phyloP scores from a whole-genome alignment of 352 stramenopile species.

The Globisporangium parvum region DNA sequence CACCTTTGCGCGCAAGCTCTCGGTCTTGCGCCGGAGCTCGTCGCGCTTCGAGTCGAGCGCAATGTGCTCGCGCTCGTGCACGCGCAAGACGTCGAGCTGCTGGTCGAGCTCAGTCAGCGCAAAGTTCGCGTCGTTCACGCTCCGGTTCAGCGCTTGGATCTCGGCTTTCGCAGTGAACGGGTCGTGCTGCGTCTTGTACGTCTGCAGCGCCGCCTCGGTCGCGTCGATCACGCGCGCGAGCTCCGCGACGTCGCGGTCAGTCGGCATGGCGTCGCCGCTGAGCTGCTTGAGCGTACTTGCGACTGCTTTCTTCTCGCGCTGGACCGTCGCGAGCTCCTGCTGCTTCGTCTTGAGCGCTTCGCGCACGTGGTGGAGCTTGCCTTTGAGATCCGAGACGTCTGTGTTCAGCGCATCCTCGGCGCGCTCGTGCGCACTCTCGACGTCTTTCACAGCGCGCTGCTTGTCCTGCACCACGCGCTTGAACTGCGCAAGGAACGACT shows the following conservation, averaged over 20 bases:
- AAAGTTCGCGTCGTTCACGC: conserved; percentile 36
- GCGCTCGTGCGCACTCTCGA: conserved; percentile 33
- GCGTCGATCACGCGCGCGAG: conserved; percentile 39
- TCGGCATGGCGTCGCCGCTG: conserved; percentile 27
- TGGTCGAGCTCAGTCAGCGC: conserved; percentile 38
- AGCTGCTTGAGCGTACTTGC: conserved; percentile 35
- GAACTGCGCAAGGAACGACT: conserved; percentile 46
- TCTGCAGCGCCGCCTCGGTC: conserved; percentile 33
- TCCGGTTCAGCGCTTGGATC: conserved; percentile 35
- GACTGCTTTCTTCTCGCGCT: conserved; percentile 35
- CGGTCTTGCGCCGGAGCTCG: conserved; percentile 36
- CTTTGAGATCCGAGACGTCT: conserved; percentile 41
- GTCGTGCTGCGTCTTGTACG: conserved; percentile 40
- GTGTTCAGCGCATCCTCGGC: conserved; percentile 40
- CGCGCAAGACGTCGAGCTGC: conserved; percentile 49
- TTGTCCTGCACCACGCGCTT: conserved; percentile 38
- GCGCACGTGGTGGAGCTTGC: conserved; percentile 40
- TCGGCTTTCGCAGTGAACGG: conserved; percentile 24
- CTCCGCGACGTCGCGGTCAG: conserved; percentile 42
- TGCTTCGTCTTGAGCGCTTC: conserved; percentile 46
- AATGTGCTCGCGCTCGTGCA: conserved; percentile 40
- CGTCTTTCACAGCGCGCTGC: conserved; percentile 22
- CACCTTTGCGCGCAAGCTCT: conserved; percentile 34
- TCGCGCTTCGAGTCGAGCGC: conserved; percentile 41
- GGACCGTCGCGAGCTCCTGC: conserved; percentile 29